A percentile compares a stretch with the other conserved stretches of the same genome.
phyloP scores from a whole-genome alignment of 2,329 filamentous ascomycete species.

The Venturia carpophila region DNA sequence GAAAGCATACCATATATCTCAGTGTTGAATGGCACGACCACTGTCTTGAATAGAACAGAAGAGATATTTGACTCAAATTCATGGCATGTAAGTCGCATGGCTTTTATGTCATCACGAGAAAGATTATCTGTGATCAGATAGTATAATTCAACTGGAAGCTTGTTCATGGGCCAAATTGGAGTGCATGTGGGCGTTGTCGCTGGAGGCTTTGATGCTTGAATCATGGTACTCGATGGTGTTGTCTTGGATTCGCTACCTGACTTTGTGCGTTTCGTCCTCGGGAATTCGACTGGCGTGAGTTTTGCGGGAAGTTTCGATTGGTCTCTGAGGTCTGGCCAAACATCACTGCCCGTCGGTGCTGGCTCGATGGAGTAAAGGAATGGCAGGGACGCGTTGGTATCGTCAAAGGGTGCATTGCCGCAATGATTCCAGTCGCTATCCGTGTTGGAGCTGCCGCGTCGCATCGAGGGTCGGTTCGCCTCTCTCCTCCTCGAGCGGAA shows the following conservation, averaged over 20 bases:
- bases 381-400: neutral
- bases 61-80: conserved; percentile 54
- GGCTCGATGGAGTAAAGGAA: conserved; percentile 14
- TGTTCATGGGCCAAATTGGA: conserved; percentile 11
- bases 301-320: conserved; percentile 22
- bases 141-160: conserved; percentile 56
- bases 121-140: conserved; percentile 49
- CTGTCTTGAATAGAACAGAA: conserved; percentile 51
- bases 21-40: conserved; percentile 58
- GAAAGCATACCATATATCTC: conserved; percentile 51
- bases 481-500: neutral
- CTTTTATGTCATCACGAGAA: conserved; percentile 50
- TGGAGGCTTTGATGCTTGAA: neutral
- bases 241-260: neutral
- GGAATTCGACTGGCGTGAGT: conserved; percentile 7
- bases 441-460: neutral
- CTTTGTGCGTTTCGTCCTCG: neutral
- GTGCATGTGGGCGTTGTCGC: neutral
- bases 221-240: neutral
- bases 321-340: conserved; percentile 31
- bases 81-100: conserved; percentile 52
- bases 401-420: neutral
- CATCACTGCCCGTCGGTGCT: conserved; percentile 25
- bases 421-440: neutral
- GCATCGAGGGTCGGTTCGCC: neutral